Evolutionary conservation across 305 asterid species (phyloP).

Genomic region (Nicotiana rustica): DNA sequence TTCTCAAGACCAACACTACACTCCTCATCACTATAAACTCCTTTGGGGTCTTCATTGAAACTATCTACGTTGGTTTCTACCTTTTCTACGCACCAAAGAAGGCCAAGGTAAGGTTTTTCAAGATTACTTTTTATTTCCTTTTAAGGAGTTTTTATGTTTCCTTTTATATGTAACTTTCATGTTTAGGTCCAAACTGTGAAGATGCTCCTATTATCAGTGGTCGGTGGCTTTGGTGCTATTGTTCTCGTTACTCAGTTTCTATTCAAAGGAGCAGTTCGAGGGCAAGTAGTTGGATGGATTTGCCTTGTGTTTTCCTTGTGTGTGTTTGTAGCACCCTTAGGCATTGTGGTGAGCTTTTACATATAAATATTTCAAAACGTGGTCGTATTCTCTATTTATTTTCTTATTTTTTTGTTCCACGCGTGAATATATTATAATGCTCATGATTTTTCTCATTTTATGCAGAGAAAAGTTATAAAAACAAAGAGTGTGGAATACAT

Average conservation of each 20-base stretch:
- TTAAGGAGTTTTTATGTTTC: not conserved
- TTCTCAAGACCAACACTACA: constrained; percentile 55
- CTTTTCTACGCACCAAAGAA: constrained; percentile 56
- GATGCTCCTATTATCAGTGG: constrained; percentile 52
- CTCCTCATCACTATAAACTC: constrained; percentile 71
- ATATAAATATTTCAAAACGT: no score
- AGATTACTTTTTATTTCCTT: not conserved
- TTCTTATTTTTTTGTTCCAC: not conserved
- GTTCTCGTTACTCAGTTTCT: constrained; percentile 61
- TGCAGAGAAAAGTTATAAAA: constrained; percentile 74
- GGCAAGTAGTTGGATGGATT: constrained; percentile 72
- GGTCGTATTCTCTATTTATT: not conserved
- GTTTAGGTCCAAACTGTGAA: constrained; percentile 58
- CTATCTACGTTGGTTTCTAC: constrained; percentile 51
- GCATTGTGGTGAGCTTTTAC: constrained; percentile 59
- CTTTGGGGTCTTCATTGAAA: constrained; percentile 56
- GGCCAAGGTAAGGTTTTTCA: constrained; percentile 45
- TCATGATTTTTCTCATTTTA: not conserved
- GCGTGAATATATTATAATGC: no score
- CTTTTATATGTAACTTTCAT: not conserved
- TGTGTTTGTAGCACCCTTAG: constrained; percentile 76
- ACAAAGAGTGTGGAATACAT: constrained; percentile 78
- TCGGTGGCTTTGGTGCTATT: constrained; percentile 60
- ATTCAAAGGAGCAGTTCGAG: constrained; percentile 56
- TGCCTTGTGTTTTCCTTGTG: constrained; percentile 74